Evolutionary conservation across 2,329 filamentous ascomycete species (phyloP).

Genomic region (Sphaerostilbella broomeana): DNA sequence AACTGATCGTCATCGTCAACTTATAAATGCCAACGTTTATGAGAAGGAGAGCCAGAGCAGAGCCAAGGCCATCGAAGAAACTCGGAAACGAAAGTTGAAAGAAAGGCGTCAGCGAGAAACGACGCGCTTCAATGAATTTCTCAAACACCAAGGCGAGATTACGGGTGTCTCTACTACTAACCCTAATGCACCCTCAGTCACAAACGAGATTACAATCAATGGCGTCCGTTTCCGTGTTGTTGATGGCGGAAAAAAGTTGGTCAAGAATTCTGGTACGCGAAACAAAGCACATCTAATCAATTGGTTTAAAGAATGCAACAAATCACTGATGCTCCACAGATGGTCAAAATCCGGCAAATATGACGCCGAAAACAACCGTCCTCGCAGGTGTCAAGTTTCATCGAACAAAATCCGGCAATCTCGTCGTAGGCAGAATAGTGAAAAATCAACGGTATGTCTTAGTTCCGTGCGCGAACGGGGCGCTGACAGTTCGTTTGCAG

Average conservation of each 20-base stretch:
- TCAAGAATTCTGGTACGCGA: conserved; percentile 59
- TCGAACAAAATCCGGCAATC: conserved; percentile 80
- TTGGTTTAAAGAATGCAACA: neutral
- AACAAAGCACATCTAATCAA: neutral
- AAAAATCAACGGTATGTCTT: conserved; percentile 66
- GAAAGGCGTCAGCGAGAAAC: conserved; percentile 53
- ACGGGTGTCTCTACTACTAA: conserved; percentile 21
- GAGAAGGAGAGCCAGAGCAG: conserved; percentile 65
- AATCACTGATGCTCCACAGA: conserved; percentile 30
- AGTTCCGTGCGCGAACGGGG: conserved; percentile 17
- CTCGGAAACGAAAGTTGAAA: conserved; percentile 50
- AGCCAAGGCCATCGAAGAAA: conserved; percentile 65
- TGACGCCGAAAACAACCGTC: conserved; percentile 66
- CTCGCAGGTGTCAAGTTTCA: conserved; percentile 77
- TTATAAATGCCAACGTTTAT: conserved; percentile 75
- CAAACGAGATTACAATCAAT: conserved; percentile 60
- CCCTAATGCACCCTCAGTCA: conserved; percentile 25
- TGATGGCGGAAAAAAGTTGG: conserved; percentile 75
- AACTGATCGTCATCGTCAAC: conserved; percentile 69
- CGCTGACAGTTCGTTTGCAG: conserved; percentile 41
- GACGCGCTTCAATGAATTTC: conserved; percentile 41
- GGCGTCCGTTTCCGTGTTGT: conserved; percentile 68
- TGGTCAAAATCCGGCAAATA: conserved; percentile 53
- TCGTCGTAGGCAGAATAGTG: conserved; percentile 70
- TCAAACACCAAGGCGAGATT: conserved; percentile 24